Evolutionary conservation across 73 alveolate species (phyloP).

Genomic region (Stentor coeruleus): DNA sequence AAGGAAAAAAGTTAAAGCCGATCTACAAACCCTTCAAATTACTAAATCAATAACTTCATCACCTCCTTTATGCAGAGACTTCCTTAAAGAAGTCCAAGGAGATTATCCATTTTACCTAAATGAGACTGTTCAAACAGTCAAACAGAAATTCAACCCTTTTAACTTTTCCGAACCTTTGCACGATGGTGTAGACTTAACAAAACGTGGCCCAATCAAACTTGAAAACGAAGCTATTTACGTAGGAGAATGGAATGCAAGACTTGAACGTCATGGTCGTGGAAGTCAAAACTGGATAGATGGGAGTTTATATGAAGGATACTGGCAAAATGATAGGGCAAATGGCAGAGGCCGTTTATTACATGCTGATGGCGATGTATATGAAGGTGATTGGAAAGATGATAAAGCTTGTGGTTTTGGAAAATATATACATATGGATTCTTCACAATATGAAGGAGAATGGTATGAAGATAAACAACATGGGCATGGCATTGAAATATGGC

Average conservation of each 20-base stretch:
- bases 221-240: constrained; percentile 1
- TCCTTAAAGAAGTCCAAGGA: not conserved
- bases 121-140: not conserved
- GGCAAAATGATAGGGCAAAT: not conserved
- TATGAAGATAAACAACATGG: constrained; percentile 43
- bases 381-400: constrained; percentile 27
- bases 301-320: not conserved
- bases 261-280: not conserved
- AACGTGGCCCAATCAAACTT: not conserved
- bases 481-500: constrained; percentile 32
- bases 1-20: not conserved
- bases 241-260: not conserved
- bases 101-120: not conserved
- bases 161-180: not conserved
- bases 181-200: not conserved
- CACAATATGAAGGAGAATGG: constrained; percentile 33
- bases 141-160: not conserved
- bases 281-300: not conserved
- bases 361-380: constrained; percentile 50
- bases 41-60: not conserved
- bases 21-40: not conserved
- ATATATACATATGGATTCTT: not conserved
- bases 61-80: not conserved
- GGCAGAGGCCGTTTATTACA: constrained; percentile 29
- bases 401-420: not conserved